Percentiles rank a stretch among this genome's conserved stretches.
Evolutionary conservation across 2,329 filamentous ascomycete genomes (phyloP).

Genomic region (Neocucurbitaria cava): DNA sequence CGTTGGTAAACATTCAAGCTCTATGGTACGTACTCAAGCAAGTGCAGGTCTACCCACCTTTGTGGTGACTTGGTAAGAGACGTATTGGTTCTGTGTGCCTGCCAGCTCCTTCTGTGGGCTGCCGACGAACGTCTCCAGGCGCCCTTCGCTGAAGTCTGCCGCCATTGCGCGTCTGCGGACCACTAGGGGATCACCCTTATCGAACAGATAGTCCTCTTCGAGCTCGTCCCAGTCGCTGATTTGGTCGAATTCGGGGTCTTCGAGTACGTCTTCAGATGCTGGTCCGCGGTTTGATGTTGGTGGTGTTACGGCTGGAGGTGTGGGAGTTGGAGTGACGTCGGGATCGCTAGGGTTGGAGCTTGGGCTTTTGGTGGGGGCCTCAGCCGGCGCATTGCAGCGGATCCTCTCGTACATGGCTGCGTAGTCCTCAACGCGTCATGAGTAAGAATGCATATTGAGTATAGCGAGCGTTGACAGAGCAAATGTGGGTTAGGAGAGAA

Average conservation of each 20-base stretch:
- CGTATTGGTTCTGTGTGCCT: constrained; percentile 94
- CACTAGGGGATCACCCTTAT: constrained; percentile 7
- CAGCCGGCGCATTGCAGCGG: constrained; percentile 1
- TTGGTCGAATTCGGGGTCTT: constrained; percentile 22
- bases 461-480: background rate
- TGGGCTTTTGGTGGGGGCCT: constrained; percentile 6
- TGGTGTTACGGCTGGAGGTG: constrained; percentile 8
- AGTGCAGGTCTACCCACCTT: constrained; percentile 62
- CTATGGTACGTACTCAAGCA: background rate
- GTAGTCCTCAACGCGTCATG: constrained; percentile 1
- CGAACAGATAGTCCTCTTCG: constrained; percentile 5
- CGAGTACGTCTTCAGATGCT: constrained; percentile 11
- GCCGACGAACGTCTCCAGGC: constrained; percentile 82
- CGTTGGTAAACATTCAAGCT: constrained; percentile 16
- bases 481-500: background rate
- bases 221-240: constrained; percentile 18
- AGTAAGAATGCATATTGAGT: background rate
- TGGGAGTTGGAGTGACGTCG: constrained; percentile 27
- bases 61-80: constrained; percentile 93
- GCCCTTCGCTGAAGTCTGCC: constrained; percentile 63
- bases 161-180: constrained; percentile 37
- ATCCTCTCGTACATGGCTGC: constrained; percentile 13
- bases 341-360: constrained; percentile 7
- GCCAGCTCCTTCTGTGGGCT: constrained; percentile 93
- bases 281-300: constrained; percentile 5